These are phyloP conservation scores for Xylariaceae sp. DNA, from an alignment of 2,329 filamentous ascomycete species.

Conservation along the genomic window DNA sequence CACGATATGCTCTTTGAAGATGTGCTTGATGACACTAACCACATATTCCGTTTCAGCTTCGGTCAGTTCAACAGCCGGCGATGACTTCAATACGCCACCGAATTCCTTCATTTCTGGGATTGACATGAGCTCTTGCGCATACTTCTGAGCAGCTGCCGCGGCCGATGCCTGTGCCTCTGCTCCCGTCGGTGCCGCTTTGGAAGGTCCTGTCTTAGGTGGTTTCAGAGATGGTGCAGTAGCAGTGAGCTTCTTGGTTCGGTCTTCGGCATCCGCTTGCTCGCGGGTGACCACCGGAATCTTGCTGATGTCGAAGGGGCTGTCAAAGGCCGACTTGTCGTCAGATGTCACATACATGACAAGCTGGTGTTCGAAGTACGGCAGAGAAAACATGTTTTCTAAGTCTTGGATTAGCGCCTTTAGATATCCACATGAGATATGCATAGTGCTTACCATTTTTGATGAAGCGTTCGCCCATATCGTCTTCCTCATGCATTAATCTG, in stretches of 20 bases:
- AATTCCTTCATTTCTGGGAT: conserved; percentile 92
- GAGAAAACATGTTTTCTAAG: conserved; percentile 88
- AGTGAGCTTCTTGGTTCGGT: conserved; percentile 95
- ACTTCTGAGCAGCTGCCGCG: conserved; percentile 81
- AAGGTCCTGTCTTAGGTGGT: conserved; percentile 78
- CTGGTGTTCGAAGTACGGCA: conserved; percentile 94
- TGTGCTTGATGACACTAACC: conserved; percentile 89
- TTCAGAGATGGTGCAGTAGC: conserved; percentile 92
- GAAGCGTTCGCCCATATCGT: conserved; percentile 82
- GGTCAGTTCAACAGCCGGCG: conserved; percentile 81
- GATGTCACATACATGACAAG: conserved; percentile 97
- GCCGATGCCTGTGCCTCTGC: conserved; percentile 77
- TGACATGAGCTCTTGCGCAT: conserved; percentile 81
- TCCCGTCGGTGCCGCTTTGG: conserved; percentile 69
- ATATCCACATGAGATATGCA: background rate
- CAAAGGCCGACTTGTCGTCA: conserved; percentile 83
- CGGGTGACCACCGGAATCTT: conserved; percentile 91
- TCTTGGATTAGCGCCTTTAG: conserved; percentile 33
- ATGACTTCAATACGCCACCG: conserved; percentile 90
- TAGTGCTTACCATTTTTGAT: conserved; percentile 79
- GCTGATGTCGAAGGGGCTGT: conserved; percentile 84
- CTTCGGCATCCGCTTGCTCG: conserved; percentile 94
- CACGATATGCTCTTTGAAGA: conserved; percentile 97
- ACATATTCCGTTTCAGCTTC: conserved; percentile 98
- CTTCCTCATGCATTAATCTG: conserved; percentile 87